phyloP scores from a whole-genome alignment of 352 stramenopile species.

The Phytophthora kernoviae region DNA sequence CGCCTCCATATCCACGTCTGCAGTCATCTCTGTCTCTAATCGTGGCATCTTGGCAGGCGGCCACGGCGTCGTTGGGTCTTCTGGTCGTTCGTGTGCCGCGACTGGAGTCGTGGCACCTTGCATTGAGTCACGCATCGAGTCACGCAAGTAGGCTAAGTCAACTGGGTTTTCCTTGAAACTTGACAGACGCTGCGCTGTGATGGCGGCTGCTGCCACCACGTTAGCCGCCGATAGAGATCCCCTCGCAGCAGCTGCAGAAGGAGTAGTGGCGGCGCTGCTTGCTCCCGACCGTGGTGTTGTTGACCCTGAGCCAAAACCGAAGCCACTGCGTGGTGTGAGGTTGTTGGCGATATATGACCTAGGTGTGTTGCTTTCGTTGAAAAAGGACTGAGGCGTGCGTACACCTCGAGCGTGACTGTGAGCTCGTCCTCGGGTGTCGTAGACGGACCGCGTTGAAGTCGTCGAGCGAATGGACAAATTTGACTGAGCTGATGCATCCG shows the following conservation, averaged over 20 bases:
- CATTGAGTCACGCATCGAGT: slow-evolving; percentile 40
- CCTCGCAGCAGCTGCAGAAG: slow-evolving; percentile 23
- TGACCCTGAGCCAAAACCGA: slow-evolving; percentile 39
- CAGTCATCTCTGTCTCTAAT: slow-evolving; percentile 34
- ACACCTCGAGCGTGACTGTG: slow-evolving; percentile 23
- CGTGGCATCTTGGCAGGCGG: slow-evolving; percentile 37
- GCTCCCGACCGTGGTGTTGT: slow-evolving; percentile 49
- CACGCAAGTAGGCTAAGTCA: slow-evolving; percentile 70
- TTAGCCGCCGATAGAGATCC: slow-evolving; percentile 43
- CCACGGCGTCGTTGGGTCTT: slow-evolving; percentile 32
- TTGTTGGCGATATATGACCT: slow-evolving; percentile 80
- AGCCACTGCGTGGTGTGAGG: slow-evolving; percentile 50
- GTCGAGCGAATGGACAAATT: slow-evolving; percentile 84
- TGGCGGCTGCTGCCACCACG: slow-evolving; percentile 37
- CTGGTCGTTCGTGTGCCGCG: slow-evolving; percentile 18
- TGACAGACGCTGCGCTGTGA: slow-evolving; percentile 58
- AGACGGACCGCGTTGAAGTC: slow-evolving; percentile 62
- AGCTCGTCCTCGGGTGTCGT: slow-evolving; percentile 41
- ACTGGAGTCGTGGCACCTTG: slow-evolving; percentile 3
- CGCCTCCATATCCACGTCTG: slow-evolving; percentile 41
- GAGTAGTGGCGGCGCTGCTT: slow-evolving; percentile 39
- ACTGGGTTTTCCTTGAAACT: slow-evolving; percentile 72
- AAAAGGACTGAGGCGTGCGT: slow-evolving; percentile 41
- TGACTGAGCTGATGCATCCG: slow-evolving; percentile 70
- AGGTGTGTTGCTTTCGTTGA: slow-evolving; percentile 70